Percentiles rank a stretch among this genome's conserved stretches.
phyloP scores from a whole-genome alignment of 2,329 filamentous ascomycete species.

The Penicillium hordei region DNA sequence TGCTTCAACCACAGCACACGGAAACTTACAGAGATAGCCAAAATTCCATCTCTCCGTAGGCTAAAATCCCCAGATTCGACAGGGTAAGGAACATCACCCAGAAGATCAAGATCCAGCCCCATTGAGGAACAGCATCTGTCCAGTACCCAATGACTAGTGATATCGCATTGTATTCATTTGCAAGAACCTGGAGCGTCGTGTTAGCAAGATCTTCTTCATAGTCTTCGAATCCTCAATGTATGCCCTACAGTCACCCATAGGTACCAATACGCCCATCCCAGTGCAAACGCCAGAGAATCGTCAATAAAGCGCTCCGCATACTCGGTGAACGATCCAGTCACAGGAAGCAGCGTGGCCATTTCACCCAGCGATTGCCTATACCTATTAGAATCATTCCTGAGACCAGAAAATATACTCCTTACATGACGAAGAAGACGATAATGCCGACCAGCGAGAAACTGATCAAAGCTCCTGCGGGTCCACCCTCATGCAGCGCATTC shows the following conservation, averaged over 20 bases:
- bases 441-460: conserved; percentile 71
- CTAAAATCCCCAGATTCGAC: conserved; percentile 43
- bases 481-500: conserved; percentile 65
- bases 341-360: conserved; percentile 70
- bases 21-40: conserved; percentile 39
- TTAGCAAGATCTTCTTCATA: background rate
- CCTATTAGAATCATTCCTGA: conserved; percentile 4
- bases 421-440: conserved; percentile 57
- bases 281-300: conserved; percentile 65
- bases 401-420: background rate
- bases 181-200: conserved; percentile 25
- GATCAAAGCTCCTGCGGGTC: conserved; percentile 70
- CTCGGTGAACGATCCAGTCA: conserved; percentile 68
- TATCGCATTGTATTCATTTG: conserved; percentile 50
- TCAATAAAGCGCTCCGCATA: conserved; percentile 71
- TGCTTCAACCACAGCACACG: background rate
- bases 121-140: conserved; percentile 46
- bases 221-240: background rate
- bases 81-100: conserved; percentile 47
- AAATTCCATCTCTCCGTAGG: conserved; percentile 57
- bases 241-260: conserved; percentile 43
- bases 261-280: conserved; percentile 69
- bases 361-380: conserved; percentile 73
- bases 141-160: conserved; percentile 49
- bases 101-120: conserved; percentile 50